Percentiles rank a stretch among this genome's conserved stretches.
Conservation (phyloP, 106 monocot genomes). For the Ottelia alismoides region DNA sequence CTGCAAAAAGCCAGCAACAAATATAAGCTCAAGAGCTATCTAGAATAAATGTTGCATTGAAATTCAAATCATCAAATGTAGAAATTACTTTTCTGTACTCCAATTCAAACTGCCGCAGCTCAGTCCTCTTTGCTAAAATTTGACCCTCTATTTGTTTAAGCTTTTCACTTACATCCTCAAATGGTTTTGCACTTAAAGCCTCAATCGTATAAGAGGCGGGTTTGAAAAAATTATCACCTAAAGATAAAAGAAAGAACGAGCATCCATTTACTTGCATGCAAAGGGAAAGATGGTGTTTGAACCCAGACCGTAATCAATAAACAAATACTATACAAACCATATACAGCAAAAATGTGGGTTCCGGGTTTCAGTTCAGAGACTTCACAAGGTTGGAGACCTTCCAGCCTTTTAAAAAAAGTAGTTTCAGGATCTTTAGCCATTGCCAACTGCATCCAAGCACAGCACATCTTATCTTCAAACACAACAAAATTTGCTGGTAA, state of each 20-base stretch:
- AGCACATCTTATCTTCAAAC: background rate
- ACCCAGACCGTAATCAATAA: no score
- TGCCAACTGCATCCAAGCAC: conserved; percentile 39
- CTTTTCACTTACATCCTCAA: conserved; percentile 59
- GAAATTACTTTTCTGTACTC: conserved; percentile 72
- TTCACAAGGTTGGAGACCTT: conserved; percentile 85
- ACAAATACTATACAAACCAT: conserved; percentile 50
- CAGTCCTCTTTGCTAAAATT: conserved; percentile 69
- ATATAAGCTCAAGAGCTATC: background rate
- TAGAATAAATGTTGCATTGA: background rate
- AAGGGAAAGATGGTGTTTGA: background rate
- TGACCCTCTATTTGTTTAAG: conserved; percentile 68
- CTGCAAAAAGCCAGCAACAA: conserved; percentile 17
- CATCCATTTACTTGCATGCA: background rate
- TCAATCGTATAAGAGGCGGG: conserved; percentile 76
- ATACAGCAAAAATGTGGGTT: conserved; percentile 28
- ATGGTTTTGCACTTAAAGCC: conserved; percentile 55
- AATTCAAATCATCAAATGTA: conserved; percentile 1
- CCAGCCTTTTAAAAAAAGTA: conserved; percentile 74
- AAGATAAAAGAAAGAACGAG: background rate
- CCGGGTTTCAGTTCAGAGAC: conserved; percentile 46
- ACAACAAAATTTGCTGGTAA: background rate
- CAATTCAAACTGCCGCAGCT: conserved; percentile 75
- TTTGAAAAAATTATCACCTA: conserved; percentile 95
- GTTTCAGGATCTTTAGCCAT: conserved; percentile 81